A percentile compares a stretch with the other conserved stretches of the same genome.
phyloP scores from a whole-genome alignment of 2,329 filamentous ascomycete species.

The Tricladium varicosporioides region DNA sequence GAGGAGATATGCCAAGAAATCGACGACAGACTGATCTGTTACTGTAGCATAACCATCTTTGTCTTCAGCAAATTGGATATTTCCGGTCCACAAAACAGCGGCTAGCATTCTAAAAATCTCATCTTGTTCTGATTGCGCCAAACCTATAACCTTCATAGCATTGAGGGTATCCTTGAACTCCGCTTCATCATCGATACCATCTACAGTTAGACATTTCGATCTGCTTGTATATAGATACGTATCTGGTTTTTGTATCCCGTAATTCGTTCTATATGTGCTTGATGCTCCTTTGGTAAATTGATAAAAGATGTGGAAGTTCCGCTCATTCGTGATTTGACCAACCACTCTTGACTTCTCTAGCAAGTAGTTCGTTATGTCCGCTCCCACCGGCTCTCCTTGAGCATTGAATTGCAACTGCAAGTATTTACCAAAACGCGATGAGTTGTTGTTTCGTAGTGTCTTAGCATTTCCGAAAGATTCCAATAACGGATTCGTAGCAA shows the following conservation, averaged over 20 bases:
- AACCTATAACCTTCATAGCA: constrained; percentile 92
- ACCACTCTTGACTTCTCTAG: constrained; percentile 94
- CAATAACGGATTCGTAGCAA: constrained; percentile 93
- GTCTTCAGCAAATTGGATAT: constrained; percentile 87
- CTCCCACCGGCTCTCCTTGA: constrained; percentile 88
- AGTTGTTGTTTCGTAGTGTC: constrained; percentile 97
- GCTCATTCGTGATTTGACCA: constrained; percentile 90
- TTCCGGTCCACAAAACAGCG: constrained; percentile 90
- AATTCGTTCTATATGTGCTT: constrained; percentile 80
- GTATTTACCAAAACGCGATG: constrained; percentile 97
- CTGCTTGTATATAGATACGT: constrained; percentile 91
- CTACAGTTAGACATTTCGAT: constrained; percentile 92
- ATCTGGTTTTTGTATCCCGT: constrained; percentile 86
- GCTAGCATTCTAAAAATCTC: constrained; percentile 95
- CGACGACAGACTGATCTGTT: constrained; percentile 83
- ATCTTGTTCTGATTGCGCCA: constrained; percentile 86
- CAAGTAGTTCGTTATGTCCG: constrained; percentile 97
- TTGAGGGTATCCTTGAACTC: constrained; percentile 89
- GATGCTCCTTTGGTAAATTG: constrained; percentile 96
- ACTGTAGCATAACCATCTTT: constrained; percentile 86
- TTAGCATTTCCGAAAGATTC: constrained; percentile 99
- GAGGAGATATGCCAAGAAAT: constrained; percentile 90
- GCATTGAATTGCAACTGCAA: constrained; percentile 94
- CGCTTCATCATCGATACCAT: constrained; percentile 85
- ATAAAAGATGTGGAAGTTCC: constrained; percentile 99